Base-by-base conservation (phyloP, 495 filamentous ascomycete genomes). In the Podospora sp. region DNA sequence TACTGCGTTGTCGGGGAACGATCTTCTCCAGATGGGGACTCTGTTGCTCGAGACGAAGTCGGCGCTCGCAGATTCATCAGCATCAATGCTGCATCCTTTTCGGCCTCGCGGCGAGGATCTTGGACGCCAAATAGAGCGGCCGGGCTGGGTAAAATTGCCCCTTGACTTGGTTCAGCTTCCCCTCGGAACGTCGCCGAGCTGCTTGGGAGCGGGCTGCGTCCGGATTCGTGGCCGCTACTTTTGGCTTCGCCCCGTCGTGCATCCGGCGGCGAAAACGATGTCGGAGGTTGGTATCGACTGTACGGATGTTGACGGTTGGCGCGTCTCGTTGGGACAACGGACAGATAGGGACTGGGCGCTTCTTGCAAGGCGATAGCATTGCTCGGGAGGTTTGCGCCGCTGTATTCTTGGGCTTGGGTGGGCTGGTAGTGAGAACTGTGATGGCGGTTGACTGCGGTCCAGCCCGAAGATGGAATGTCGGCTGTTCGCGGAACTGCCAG, bases 21-120 rank as follows among this genome's bases (percentile, higher is more conserved):
- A 9, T 36, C 57, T 1, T 36, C 26, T 33, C 29, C 26, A 36
- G 29, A 46, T 11, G 40, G 40, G n/a, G 58, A 51, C 4, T 33
- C 57, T 21, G 25, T 22, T 16, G 24, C 57, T 36, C 16, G 29
- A 20, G 57, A 40, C 6, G 57, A 6, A 36, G 9, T 24, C 1
- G 14, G 79, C 69, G 82, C 82, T 58, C 84, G 82, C 56, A 89
- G 73, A 68, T 82, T 83, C 70, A 89, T 76, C 65, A 89, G 73
- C 55, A 86, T 77, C 73, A 86, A 78, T 21, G 87, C 87, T 5
- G 87, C 87, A 60, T 83, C 85, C 68, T 86, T 82, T 68, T 87
- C 85, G 22, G 72, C 72, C 35, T 46, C 35, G 21, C 7, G 33
- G 35, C 21, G 60, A 25, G 24, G 8, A 11, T 26, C 52, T 14